Evolutionary conservation across 495 filamentous ascomycete genomes (phyloP).

Genomic region (Halenospora varia): DNA sequence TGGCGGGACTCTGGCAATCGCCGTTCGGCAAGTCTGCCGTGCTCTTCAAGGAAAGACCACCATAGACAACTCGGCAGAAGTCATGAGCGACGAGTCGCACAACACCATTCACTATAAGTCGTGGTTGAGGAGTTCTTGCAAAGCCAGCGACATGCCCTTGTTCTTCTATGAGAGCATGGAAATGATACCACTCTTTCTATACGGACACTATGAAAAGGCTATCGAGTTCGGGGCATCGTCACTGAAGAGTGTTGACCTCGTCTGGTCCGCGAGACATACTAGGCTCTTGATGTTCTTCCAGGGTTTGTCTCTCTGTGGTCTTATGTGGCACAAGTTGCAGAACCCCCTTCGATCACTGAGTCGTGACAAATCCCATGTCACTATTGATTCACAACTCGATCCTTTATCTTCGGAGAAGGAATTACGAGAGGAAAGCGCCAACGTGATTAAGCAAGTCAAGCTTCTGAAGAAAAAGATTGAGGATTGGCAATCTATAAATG

Average conservation of each 20-base stretch:
- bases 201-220: slow-evolving; percentile 67
- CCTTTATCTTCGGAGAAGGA: slow-evolving; percentile 27
- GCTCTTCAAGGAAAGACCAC: slow-evolving; percentile 83
- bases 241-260: slow-evolving; percentile 48
- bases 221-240: slow-evolving; percentile 63
- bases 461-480: slow-evolving; percentile 55
- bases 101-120: slow-evolving; percentile 58
- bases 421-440: slow-evolving; percentile 49
- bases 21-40: slow-evolving; percentile 67
- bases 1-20: slow-evolving; percentile 69
- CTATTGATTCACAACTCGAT: slow-evolving; percentile 30
- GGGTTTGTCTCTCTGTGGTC: slow-evolving; percentile 60
- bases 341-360: slow-evolving; percentile 31
- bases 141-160: slow-evolving; percentile 43
- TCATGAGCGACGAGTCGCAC: slow-evolving; percentile 73
- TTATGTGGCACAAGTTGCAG: slow-evolving; percentile 55
- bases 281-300: slow-evolving; percentile 65
- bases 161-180: slow-evolving; percentile 70
- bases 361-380: slow-evolving; percentile 6
- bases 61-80: slow-evolving; percentile 44
- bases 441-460: slow-evolving; percentile 53
- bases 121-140: slow-evolving; percentile 37
- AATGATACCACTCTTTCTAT: slow-evolving; percentile 70
- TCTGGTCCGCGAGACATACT: slow-evolving; percentile 71
- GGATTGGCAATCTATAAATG: slow-evolving; percentile 60